Conservation (phyloP, 768 basidiomycete species). For the Botryobasidium botryosum region DNA sequence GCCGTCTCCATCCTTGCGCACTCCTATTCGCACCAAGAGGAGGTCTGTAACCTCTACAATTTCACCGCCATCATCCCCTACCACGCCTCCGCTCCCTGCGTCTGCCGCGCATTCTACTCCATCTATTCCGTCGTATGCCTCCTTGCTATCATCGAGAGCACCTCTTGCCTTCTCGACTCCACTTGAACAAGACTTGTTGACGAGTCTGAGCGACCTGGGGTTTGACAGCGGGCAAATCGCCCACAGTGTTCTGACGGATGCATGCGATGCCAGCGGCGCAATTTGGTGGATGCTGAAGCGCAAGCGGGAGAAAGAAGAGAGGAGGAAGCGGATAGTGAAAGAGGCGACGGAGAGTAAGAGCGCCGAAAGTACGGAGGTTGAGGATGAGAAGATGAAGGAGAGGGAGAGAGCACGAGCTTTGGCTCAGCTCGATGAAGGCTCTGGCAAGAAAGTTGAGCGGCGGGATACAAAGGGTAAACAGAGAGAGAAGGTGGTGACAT, state of each 20-base stretch:
- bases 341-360: slow-evolving; percentile 21
- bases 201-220: slow-evolving; percentile 54
- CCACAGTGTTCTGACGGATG: slow-evolving; percentile 82
- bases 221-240: slow-evolving; percentile 90
- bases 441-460: no score
- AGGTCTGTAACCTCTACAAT: slow-evolving; percentile 74
- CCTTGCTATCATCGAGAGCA: slow-evolving; percentile 30
- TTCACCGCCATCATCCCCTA: slow-evolving; percentile 13
- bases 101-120: slow-evolving; percentile 23
- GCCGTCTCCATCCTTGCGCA: slow-evolving; percentile 56
- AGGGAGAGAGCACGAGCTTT: no score
- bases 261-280: slow-evolving; percentile 82
- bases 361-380: neutral
- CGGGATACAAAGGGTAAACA: no score
- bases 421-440: no score
- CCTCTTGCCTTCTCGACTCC: slow-evolving; percentile 80
- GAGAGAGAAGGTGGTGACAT: no score
- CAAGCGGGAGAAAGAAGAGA: slow-evolving; percentile 41
- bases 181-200: slow-evolving; percentile 64
- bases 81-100: slow-evolving; percentile 10
- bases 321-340: slow-evolving; percentile 10
- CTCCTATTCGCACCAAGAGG: slow-evolving; percentile 88
- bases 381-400: neutral
- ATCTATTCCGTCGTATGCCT: slow-evolving; percentile 17
- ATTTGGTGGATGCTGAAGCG: slow-evolving; percentile 93